A percentile compares a stretch with the other conserved stretches of the same genome.
Evolutionary conservation across 2,329 filamentous ascomycete genomes (phyloP).

Genomic region (Cercospora brassicicola): DNA sequence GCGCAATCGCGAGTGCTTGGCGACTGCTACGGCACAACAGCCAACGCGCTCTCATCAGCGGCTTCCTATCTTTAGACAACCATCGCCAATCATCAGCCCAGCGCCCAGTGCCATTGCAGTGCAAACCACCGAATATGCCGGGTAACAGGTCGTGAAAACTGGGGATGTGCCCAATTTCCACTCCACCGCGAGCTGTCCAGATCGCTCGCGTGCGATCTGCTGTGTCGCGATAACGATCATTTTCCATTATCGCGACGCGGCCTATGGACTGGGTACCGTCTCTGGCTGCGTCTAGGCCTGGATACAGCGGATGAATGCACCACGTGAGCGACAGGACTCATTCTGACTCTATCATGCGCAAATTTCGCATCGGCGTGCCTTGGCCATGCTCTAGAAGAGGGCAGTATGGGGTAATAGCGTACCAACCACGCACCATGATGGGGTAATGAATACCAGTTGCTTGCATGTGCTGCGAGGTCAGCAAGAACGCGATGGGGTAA

Average conservation of each 20-base stretch:
- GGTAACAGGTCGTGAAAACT: not conserved
- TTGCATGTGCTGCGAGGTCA: slow-evolving; percentile 1
- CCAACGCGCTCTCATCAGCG: not conserved
- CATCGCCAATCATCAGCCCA: not conserved
- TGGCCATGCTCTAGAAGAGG: not conserved
- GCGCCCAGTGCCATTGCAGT: not conserved
- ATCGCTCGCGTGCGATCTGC: not conserved
- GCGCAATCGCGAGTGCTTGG: not conserved
- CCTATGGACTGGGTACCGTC: not conserved
- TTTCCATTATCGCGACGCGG: not conserved
- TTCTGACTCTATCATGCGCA: not conserved
- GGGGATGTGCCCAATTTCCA: not conserved
- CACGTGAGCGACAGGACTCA: not conserved
- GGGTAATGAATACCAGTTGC: slow-evolving; percentile 7
- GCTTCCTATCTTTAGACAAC: not conserved
- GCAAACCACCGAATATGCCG: not conserved
- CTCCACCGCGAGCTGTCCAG: not conserved
- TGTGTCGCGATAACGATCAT: not conserved
- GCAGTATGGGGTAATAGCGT: slow-evolving; percentile 2
- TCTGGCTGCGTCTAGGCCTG: not conserved
- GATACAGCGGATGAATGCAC: not conserved
- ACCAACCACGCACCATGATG: slow-evolving; percentile 2
- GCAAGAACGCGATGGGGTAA: slow-evolving; percentile 15
- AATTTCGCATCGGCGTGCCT: not conserved
- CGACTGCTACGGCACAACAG: not conserved